Conservation (phyloP, 805 yeast species). For the Kazachstania bromeliacearum region DNA sequence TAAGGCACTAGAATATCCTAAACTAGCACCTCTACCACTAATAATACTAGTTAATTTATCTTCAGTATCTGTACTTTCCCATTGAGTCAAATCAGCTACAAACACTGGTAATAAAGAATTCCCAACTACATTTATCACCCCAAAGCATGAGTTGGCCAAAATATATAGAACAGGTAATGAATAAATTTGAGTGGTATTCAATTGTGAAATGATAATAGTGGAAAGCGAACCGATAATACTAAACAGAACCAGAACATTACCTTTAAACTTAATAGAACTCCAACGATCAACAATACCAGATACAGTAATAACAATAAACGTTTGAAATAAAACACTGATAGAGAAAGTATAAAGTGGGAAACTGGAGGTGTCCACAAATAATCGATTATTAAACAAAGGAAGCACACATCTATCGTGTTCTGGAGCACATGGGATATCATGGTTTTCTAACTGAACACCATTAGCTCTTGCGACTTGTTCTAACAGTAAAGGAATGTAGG, state of each 20-base stretch:
- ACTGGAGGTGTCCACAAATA: constrained; percentile 60
- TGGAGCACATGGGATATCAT: constrained; percentile 41
- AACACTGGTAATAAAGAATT: constrained; percentile 62
- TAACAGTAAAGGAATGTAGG: constrained; percentile 62
- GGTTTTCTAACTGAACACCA: constrained; percentile 57
- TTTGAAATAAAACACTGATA: constrained; percentile 60
- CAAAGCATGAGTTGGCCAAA: constrained; percentile 58
- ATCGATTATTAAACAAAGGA: constrained; percentile 33
- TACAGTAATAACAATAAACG: constrained; percentile 58
- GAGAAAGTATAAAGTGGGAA: constrained; percentile 69
- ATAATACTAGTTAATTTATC: constrained; percentile 41
- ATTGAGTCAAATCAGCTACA: constrained; percentile 35
- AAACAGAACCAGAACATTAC: constrained; percentile 44
- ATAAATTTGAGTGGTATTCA: constrained; percentile 24
- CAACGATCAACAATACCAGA: constrained; percentile 64
- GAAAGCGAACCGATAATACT: constrained; percentile 51
- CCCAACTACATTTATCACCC: constrained; percentile 73
- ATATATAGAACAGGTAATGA: constrained; percentile 42
- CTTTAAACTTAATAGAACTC: constrained; percentile 38
- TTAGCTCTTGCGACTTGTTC: constrained; percentile 66
- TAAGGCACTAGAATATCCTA: constrained; percentile 62
- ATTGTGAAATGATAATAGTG: constrained; percentile 38
- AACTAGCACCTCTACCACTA: constrained; percentile 62
- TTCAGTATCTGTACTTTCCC: constrained; percentile 2
- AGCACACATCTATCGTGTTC: constrained; percentile 36